Base-by-base conservation (phyloP, 78 protist genomes). In the Emiliania huxleyi region DNA sequence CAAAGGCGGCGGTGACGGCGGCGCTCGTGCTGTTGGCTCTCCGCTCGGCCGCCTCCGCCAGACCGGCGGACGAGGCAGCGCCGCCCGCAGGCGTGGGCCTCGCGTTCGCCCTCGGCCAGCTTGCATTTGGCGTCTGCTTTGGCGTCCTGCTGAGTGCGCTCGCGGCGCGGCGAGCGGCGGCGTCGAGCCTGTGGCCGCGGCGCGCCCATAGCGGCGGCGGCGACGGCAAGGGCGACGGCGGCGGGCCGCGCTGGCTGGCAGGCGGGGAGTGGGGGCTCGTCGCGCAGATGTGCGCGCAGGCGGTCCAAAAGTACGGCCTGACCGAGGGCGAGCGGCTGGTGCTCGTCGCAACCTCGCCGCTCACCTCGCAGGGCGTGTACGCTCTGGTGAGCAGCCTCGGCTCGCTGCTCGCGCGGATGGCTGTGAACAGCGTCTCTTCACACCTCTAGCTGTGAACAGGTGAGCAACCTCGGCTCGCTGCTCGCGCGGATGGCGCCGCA, bases 381-480 rank as follows among this genome's bases (percentile, higher is more conserved):
- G 83, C 83, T 18, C 83, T 73, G 44, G 83, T 73, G 83, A 35
- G 33, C 23, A 73, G n/a, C 42, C 83, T 73, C 42, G 83, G 83
- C 44, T 73, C 83, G 2, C 37, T 73, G 19, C n/a, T n/a, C n/a
- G n/a, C n/a, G n/a, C n/a, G n/a, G n/a, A n/a, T n/a, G n/a, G n/a
- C n/a, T n/a, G n/a, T n/a, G n/a, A n/a, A n/a, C n/a, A n/a, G n/a
- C n/a, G n/a, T n/a, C n/a, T n/a, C n/a, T n/a, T n/a, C n/a, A n/a
- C n/a, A n/a, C n/a, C n/a, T n/a, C n/a, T n/a, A n/a, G n/a, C n/a
- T n/a, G n/a, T n/a, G n/a, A n/a, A n/a, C n/a, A n/a, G n/a, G n/a
- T n/a, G n/a, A n/a, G n/a, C n/a, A n/a, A n/a, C n/a, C n/a, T n/a
- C n/a, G n/a, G n/a, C n/a, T n/a, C n/a, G n/a, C n/a, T n/a, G n/a